These are phyloP conservation scores for Cladophialophora immunda DNA, from an alignment of 2,329 filamentous ascomycete genomes.

Conservation along the genomic window DNA sequence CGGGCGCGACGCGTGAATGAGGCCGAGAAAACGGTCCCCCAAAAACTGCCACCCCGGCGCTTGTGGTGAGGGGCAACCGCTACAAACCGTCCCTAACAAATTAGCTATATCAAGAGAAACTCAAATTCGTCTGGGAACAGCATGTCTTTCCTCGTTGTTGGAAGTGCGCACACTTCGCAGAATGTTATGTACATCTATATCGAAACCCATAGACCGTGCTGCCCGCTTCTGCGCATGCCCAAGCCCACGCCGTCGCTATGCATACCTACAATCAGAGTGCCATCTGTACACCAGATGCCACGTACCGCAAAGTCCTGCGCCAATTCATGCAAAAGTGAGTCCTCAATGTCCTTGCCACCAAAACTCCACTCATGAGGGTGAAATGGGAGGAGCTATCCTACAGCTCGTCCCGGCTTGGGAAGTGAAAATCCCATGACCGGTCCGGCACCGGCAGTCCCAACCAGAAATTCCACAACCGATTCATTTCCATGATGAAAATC, in stretches of 20 bases:
- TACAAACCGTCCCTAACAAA: too few relatives aligned
- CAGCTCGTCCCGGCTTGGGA: conserved; percentile 56
- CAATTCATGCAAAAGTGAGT: background rate
- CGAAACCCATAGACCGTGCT: background rate
- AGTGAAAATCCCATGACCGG: conserved; percentile 63
- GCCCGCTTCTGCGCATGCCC: background rate
- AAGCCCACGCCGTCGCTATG: conserved; percentile 31
- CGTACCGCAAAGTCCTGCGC: background rate
- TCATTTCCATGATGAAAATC: conserved; percentile 63
- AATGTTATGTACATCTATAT: conserved; percentile 5
- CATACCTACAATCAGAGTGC: background rate
- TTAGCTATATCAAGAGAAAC: background rate
- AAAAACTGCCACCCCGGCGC: background rate
- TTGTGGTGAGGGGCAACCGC: background rate
- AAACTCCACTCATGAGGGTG: background rate
- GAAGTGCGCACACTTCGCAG: background rate
- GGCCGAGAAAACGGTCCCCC: background rate
- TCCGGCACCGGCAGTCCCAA: conserved; percentile 68
- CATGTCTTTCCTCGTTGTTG: background rate
- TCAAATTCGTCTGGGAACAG: too few relatives aligned
- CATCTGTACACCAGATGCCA: conserved; percentile 6
- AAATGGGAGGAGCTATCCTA: conserved; percentile 37
- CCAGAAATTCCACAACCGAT: conserved; percentile 68
- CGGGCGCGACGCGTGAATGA: background rate
- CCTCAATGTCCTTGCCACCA: conserved; percentile 2